Base-by-base conservation (phyloP, 2,329 filamentous ascomycete species). In the Penicillium decumbens region DNA sequence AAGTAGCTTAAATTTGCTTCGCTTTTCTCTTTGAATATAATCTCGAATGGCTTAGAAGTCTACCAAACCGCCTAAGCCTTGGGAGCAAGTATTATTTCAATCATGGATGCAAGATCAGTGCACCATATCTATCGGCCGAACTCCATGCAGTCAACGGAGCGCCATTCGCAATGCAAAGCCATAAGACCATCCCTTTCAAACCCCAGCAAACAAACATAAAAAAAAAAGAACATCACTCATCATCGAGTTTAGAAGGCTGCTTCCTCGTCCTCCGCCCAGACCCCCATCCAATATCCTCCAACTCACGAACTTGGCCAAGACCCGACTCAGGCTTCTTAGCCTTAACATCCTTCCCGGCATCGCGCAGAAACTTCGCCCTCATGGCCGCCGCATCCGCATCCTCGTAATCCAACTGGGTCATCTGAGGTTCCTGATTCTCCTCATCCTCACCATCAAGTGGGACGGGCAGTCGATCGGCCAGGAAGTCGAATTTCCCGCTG, bases 341-440 rank as follows among this genome's bases (percentile, higher is more conserved):
- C 46, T 67, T 65, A 58, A 75, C 53, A 61, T 77, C 28, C 60
- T 80, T 60, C 62, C 75, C 54, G 0, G 66, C 65, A 45, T 66
- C 53, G 4, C 76, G 75, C 54, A 79, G 75, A 25, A 76, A 77
- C 32, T 76, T 77, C 29, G 80, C 78, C n/a, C 77, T 77, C 59
- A 80, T 80, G 46, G 76, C 76, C 10, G 76, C 73, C 2, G 79
- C 78, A 40, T 82, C 73, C 1, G 72, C 67, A 51, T 76, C 74
- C 49, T 77, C 73, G 48, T 77, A 77, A 25, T 72, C 72, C 15
- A 77, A 59, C 56, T 77, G 74, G 5, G 75, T 77, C 70, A 75
- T 70, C 12, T 65, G 65, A 12, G 72, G 70, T 6, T 64, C 59
- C 46, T 71, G 65, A 9, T 68, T 57, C 41, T 65, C 67, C 44